Base-by-base conservation (phyloP, 306 rosid species). In the Cicer yamashitae region DNA sequence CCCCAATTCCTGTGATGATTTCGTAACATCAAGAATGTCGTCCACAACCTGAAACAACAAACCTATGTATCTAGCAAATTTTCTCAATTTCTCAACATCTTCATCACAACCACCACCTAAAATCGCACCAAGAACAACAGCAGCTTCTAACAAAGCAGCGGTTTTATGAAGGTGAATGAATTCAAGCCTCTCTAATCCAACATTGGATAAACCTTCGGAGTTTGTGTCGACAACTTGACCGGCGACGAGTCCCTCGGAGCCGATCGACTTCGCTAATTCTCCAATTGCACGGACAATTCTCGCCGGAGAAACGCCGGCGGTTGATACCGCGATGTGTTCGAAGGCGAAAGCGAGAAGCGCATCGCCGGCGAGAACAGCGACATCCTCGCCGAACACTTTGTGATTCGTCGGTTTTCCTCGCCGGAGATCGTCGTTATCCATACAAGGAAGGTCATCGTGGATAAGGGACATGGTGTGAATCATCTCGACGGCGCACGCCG, bases 341-440 rank as follows among this genome's bases (percentile, higher is more conserved):
- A 93, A 93, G 0, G 98, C 79, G 22, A 86, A 90, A 3, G 96
- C 81, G 3, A 93, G 75, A 0, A 93, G 90, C 0, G 96, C 91
- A 10, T 93, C 98, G 47, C 96, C 94, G 40, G 98, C 96, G 5
- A 93, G 79, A 7, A 93, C 96, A 4, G 98, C 94, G 0, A 88
- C 87, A 50, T 90, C 92, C 68, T 93, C 98, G n/a, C 94, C 96
- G 77, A 80, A 93, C 0, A 90, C 96, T 79, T 84, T 93, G 80
- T 93, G 98, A 45, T 89, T 93, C 0, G 98, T 87, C 15, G 91
- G 98, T 54, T 87, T 90, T 0, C 96, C 98, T 30, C 94, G 94
- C 52, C 98, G 96, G 79, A 93, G 91, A 74, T 90, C 92, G 69
- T 93, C 96, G 90, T 90, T 89, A 43, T 93, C 98, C 91, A 93